Base-by-base conservation (phyloP, 169 alveolate species). In the Cystoisospora suis region DNA sequence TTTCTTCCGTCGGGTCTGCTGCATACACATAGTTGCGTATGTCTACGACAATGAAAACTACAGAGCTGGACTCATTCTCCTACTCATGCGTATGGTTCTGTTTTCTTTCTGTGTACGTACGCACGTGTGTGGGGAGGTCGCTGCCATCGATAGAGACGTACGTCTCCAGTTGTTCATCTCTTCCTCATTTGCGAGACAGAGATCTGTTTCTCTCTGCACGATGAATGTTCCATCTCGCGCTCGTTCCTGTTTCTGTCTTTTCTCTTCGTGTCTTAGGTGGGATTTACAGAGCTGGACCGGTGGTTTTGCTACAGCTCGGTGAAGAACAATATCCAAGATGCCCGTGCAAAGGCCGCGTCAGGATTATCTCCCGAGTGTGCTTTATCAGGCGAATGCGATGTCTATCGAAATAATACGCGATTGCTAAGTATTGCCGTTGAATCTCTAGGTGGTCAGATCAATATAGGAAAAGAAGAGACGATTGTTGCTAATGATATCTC, bases 241-340 rank as follows among this genome's bases (percentile, higher is more conserved):
- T 49, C 61, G 20, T 49, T 20, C 61, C 9, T 49, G 61, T 20
- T 9, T 20, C 58, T 15, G 4, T 6, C 46, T 75, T 75, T 75
- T 29, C n/a, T 77, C 40, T 29, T 29, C 40, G 2, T 23, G 5
- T 46, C 59, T 77, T 20, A 91, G 92, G 92, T 91, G 3, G 95
- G 95, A 4, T 93, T 83, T 42, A 91, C 92, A 23, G 87, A 81
- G 93, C 61, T 90, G 75, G 91, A 77, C 36, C 94, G 94, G 17
- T 90, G 94, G 93, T 65, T 86, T 47, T 90, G 94, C 89, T 93
- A 90, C 89, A 70, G 93, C 56, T 61, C 89, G 42, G 91, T 93
- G 77, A 93, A 93, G 86, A 93, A 93, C 91, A 70, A 86, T 79
- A 38, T 59, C 12, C 90, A 44, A 20, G 95, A 93, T 46, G 95